A percentile compares a stretch with the other conserved stretches of the same genome.
phyloP scores from a whole-genome alignment of 2,329 filamentous ascomycete genomes.

The Aspergillus sp. region DNA sequence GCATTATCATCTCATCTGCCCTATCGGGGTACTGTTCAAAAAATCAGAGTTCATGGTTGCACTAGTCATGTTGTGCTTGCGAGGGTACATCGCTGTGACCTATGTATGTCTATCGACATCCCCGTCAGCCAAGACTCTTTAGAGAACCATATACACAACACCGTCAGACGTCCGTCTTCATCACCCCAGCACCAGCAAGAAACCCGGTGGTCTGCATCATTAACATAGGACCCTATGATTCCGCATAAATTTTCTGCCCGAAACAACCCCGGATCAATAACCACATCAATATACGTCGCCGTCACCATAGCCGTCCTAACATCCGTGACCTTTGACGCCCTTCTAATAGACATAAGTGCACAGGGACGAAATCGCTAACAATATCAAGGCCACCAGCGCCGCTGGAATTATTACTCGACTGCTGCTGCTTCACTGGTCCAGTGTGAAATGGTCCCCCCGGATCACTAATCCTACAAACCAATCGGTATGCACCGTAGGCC shows the following conservation, averaged over 20 bases:
- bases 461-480: too few species aligned
- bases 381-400: slow-evolving; percentile 44
- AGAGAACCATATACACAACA: too few species aligned
- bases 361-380: slow-evolving; percentile 59
- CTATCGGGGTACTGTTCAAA: too few species aligned
- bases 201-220: slow-evolving; percentile 45
- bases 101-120: too few species aligned
- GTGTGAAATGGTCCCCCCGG: too few species aligned
- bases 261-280: slow-evolving; percentile 58
- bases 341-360: slow-evolving; percentile 60
- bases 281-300: slow-evolving; percentile 62
- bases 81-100: too few species aligned
- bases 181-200: slow-evolving; percentile 50
- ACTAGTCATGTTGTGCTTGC: too few species aligned
- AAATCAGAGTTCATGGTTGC: too few species aligned
- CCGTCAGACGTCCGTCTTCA: too few species aligned
- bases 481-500: too few species aligned
- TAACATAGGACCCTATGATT: slow-evolving; percentile 27
- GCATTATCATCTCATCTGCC: too few species aligned
- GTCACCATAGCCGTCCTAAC: slow-evolving; percentile 68
- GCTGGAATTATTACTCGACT: slow-evolving; percentile 35
- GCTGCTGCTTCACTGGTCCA: slow-evolving; percentile 17
- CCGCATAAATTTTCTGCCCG: slow-evolving; percentile 46
- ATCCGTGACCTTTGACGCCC: slow-evolving; percentile 59
- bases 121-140: too few species aligned